Percentiles rank a stretch among this genome's conserved stretches.
phyloP scores from a whole-genome alignment of 805 yeast genomes.

The Torulaspora quercuum region DNA sequence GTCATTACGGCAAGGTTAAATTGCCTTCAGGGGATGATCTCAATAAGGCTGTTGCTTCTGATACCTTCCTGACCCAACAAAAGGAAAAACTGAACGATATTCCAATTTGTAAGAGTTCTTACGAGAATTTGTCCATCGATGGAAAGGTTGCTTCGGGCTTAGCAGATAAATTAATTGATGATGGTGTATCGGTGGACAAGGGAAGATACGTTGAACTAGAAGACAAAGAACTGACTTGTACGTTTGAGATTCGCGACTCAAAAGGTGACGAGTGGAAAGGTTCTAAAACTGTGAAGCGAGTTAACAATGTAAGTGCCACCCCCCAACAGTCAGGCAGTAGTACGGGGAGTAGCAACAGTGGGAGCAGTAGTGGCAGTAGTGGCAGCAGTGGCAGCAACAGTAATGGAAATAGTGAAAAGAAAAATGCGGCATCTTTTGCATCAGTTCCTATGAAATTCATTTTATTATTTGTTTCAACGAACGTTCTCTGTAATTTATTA shows the following conservation, averaged over 20 bases:
- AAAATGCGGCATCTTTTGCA: not conserved
- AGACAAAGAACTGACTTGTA: conserved; percentile 43
- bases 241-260: conserved; percentile 41
- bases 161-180: conserved; percentile 45
- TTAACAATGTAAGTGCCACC: conserved; percentile 5
- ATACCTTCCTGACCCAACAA: conserved; percentile 3
- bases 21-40: conserved; percentile 28
- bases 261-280: conserved; percentile 40
- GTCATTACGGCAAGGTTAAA: conserved; percentile 42
- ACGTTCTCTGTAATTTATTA: conserved; percentile 2
- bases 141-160: conserved; percentile 41
- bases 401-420: not conserved
- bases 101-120: conserved; percentile 40
- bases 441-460: not conserved
- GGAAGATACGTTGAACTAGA: conserved; percentile 51
- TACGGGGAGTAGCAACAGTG: not conserved
- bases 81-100: conserved; percentile 5
- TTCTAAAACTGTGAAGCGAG: conserved; percentile 17
- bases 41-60: conserved; percentile 6
- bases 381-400: not conserved
- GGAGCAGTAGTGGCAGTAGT: not conserved
- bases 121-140: conserved; percentile 43
- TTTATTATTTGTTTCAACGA: not conserved
- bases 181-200: conserved; percentile 45
- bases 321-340: conserved; percentile 1